phyloP scores from a whole-genome alignment of 257 asterid species.

The Verbena officinalis region DNA sequence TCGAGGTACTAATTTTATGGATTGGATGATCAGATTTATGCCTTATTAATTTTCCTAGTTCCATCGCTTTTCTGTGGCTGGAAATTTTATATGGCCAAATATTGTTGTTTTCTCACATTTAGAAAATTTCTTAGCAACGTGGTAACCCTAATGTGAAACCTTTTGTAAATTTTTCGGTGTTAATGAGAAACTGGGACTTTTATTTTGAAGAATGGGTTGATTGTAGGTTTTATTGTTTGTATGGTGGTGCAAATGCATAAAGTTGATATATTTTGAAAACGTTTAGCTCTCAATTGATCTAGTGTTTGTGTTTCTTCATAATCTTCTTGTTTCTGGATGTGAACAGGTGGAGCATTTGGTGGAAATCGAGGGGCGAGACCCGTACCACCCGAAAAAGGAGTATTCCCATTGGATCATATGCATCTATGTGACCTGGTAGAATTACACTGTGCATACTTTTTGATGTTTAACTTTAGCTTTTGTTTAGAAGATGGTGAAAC shows the following conservation, averaged over 20 bases:
- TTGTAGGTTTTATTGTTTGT: neutral
- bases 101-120: neutral
- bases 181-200: neutral
- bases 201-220: conserved; percentile 5
- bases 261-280: neutral
- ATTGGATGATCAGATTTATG: neutral
- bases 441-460: neutral
- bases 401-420: conserved; percentile 93
- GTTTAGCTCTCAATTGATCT: neutral
- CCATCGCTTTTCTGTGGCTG: neutral
- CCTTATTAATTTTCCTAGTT: neutral
- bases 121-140: neutral
- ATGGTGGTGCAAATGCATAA: neutral
- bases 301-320: conserved; percentile 2
- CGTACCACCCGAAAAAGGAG: conserved; percentile 95
- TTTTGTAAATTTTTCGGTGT: neutral
- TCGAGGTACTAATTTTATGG: neutral
- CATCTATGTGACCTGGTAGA: conserved; percentile 85
- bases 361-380: conserved; percentile 97
- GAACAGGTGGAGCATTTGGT: conserved; percentile 89
- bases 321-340: conserved; percentile 22
- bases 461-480: neutral
- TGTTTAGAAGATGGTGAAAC: conserved; percentile 7
- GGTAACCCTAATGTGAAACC: conserved; percentile 3
- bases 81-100: no score